phyloP scores from a whole-genome alignment of 192 early-diverging fungal species.

The Mortierella antarctica region DNA sequence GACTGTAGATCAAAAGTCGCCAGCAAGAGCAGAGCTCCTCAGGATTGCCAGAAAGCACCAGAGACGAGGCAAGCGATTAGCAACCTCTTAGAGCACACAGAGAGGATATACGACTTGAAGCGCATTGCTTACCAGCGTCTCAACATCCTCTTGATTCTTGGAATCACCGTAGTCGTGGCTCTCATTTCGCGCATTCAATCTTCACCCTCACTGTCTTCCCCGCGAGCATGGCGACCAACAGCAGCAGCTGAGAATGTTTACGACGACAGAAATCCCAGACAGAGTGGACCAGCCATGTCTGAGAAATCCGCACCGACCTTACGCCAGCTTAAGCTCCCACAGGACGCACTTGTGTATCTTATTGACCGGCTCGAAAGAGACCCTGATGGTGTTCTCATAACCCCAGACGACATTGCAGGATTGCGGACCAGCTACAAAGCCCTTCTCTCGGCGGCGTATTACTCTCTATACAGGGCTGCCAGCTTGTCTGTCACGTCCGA shows the following conservation, averaged over 20 bases:
- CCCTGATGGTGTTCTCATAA: not conserved
- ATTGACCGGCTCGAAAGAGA: slow-evolving; percentile 7
- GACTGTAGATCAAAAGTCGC: slow-evolving; percentile 3
- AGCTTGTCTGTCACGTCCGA: slow-evolving; percentile 7
- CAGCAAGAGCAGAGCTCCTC: slow-evolving; percentile 18
- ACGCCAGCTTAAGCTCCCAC: slow-evolving; percentile 8
- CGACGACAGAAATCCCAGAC: not conserved
- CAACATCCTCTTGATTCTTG: not conserved
- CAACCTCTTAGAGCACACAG: not conserved
- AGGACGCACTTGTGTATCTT: slow-evolving; percentile 11
- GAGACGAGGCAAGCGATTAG: slow-evolving; percentile 5
- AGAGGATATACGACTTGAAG: not conserved
- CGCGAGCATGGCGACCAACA: not conserved
- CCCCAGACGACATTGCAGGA: slow-evolving; percentile 3
- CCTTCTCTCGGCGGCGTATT: slow-evolving; percentile 11
- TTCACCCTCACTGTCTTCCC: not conserved
- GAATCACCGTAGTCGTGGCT: not conserved
- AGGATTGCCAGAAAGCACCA: slow-evolving; percentile 22
- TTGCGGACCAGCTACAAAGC: slow-evolving; percentile 9
- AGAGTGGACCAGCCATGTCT: not conserved
- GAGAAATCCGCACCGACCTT: not conserved
- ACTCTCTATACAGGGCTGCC: slow-evolving; percentile 15
- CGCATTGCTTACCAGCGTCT: not conserved
- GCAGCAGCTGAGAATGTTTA: not conserved
- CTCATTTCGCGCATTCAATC: slow-evolving; percentile 5